Conservation (phyloP, 2,329 filamentous ascomycete genomes). For the Diaporthe aspalathi region DNA sequence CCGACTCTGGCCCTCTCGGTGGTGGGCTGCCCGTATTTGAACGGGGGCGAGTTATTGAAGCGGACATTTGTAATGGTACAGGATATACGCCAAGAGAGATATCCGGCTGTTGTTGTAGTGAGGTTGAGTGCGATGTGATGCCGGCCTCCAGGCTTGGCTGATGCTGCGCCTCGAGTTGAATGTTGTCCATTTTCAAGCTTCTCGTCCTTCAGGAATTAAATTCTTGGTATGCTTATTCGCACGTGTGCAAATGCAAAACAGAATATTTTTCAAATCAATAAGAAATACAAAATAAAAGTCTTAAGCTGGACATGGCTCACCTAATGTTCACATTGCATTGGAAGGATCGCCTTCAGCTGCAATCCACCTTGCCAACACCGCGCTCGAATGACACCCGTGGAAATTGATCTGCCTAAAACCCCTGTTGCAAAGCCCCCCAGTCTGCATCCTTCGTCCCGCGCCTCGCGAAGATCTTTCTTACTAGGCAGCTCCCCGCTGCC, state of each 20-base stretch:
- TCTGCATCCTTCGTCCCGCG: conserved; percentile 21
- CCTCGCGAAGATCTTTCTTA: conserved; percentile 18
- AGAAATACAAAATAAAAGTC: not conserved
- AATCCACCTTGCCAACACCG: not conserved
- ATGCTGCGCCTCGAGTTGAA: not conserved
- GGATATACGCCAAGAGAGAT: not conserved
- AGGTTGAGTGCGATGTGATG: not conserved
- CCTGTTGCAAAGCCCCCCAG: conserved; percentile 12
- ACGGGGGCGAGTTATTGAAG: not conserved
- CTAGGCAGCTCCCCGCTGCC: conserved; percentile 2
- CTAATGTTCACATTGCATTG: not conserved
- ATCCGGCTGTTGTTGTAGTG: not conserved
- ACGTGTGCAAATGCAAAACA: too few relatives aligned
- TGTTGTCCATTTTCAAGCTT: not conserved
- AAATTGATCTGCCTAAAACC: conserved; percentile 30
- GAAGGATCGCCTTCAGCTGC: conserved; percentile 24
- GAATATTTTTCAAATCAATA: not conserved
- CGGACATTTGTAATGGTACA: not conserved
- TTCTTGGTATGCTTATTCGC: not conserved
- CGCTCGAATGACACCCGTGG: conserved; percentile 8
- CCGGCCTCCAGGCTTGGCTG: not conserved
- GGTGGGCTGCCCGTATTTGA: not conserved
- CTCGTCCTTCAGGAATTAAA: not conserved
- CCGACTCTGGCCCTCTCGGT: not conserved
- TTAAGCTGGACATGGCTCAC: not conserved